Conservation (phyloP, 768 basidiomycete genomes). For the Tylopilus vinaceipallidus region DNA sequence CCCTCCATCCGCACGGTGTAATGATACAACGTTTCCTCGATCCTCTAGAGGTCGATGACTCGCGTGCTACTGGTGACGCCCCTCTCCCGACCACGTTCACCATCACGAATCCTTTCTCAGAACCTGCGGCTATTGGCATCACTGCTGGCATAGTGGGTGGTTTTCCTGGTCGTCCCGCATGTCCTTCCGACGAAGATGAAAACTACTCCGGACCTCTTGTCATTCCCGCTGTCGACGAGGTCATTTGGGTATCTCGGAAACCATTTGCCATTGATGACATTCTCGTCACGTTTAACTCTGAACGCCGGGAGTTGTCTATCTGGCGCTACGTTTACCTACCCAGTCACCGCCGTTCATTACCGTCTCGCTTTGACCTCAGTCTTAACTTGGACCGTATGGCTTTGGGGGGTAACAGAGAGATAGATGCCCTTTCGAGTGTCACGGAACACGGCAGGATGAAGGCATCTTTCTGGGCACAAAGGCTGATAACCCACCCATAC, state of each 20-base stretch:
- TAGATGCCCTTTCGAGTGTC: constrained; percentile 38
- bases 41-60: constrained; percentile 62
- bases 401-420: constrained; percentile 48
- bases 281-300: constrained; percentile 57
- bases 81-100: constrained; percentile 80
- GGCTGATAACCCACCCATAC: constrained; percentile 49
- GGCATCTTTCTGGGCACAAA: constrained; percentile 73
- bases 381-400: constrained; percentile 69
- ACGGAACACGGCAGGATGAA: constrained; percentile 66
- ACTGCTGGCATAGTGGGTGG: constrained; percentile 58
- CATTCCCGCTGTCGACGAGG: constrained; percentile 61
- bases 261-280: constrained; percentile 45
- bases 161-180: constrained; percentile 31
- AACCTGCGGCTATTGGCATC: constrained; percentile 68
- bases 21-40: constrained; percentile 76
- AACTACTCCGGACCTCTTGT: constrained; percentile 48
- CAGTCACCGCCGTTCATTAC: constrained; percentile 39
- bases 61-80: constrained; percentile 60
- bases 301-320: constrained; percentile 52
- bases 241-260: constrained; percentile 57
- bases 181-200: constrained; percentile 55
- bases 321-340: constrained; percentile 72
- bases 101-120: constrained; percentile 72
- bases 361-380: constrained; percentile 56
- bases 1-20: constrained; percentile 73